phyloP scores from a whole-genome alignment of 768 basidiomycete genomes.

The Russula griseocarnosa region DNA sequence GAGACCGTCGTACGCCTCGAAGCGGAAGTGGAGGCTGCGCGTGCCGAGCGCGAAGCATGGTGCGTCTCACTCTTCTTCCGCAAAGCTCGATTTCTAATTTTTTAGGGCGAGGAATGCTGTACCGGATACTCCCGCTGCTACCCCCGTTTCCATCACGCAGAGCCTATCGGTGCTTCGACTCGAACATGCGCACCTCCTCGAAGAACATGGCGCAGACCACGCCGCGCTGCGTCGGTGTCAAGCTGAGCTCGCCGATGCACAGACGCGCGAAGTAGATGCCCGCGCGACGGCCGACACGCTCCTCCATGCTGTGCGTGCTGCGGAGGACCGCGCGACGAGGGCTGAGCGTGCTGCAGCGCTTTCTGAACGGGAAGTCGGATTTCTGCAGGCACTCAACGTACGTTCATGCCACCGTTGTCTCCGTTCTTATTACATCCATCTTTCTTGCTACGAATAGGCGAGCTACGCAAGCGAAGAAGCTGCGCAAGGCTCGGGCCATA shows the following conservation, averaged over 20 bases:
- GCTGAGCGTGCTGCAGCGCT: conserved; percentile 42
- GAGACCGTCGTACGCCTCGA: conserved; percentile 55
- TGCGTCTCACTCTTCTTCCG: conserved; percentile 30
- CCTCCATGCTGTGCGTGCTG: conserved; percentile 37
- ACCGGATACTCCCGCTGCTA: conserved; percentile 40
- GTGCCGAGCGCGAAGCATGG: conserved; percentile 58
- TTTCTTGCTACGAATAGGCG: conserved; percentile 38
- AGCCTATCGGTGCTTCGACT: conserved; percentile 58
- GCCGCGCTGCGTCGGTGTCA: conserved; percentile 55
- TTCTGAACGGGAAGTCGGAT: conserved; percentile 60
- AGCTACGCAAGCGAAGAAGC: conserved; percentile 62
- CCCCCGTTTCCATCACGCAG: conserved; percentile 54
- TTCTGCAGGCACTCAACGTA: conserved; percentile 63
- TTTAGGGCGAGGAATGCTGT: conserved; percentile 26
- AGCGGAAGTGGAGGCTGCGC: conserved; percentile 59
- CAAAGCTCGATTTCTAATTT: no score
- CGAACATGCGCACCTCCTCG: conserved; percentile 57
- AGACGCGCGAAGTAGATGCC: conserved; percentile 33
- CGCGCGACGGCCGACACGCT: conserved; percentile 36
- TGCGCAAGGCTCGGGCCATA: conserved; percentile 31
- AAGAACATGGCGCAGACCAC: conserved; percentile 57
- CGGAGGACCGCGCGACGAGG: conserved; percentile 41
- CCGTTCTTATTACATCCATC: neutral
- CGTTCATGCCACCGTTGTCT: conserved; percentile 29
- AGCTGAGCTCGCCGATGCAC: conserved; percentile 40